phyloP scores from a whole-genome alignment of 1,284 basidiomycete genomes.

The Marasmius oreades region DNA sequence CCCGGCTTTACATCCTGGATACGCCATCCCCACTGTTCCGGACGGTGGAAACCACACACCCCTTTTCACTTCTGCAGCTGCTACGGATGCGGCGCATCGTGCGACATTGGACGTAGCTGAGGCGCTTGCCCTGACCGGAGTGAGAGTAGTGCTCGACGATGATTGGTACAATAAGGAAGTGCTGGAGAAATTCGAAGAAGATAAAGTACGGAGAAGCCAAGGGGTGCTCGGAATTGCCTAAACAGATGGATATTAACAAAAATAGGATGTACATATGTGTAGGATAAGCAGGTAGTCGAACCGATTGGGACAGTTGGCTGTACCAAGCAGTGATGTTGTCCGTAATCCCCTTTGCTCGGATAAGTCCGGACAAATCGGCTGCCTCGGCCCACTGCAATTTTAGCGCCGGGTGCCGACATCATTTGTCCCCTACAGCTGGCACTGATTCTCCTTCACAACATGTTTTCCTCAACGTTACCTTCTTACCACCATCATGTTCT shows the following conservation, averaged over 20 bases:
- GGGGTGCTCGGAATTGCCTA: background rate
- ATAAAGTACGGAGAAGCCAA: background rate
- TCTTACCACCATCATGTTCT: background rate
- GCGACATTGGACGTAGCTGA: constrained; percentile 54
- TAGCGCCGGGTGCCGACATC: too few species aligned
- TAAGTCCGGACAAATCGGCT: too few species aligned
- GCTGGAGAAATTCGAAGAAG: background rate
- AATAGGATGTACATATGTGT: too few species aligned
- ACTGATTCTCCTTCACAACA: background rate
- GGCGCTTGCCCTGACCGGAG: constrained; percentile 55
- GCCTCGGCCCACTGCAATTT: too few species aligned
- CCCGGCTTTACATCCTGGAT: constrained; percentile 45
- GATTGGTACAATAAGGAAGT: constrained; percentile 34
- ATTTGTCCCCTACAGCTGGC: too few species aligned
- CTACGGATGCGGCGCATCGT: constrained; percentile 51
- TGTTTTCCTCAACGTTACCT: background rate
- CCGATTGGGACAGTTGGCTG: too few species aligned
- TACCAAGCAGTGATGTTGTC: too few species aligned
- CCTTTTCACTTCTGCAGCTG: constrained; percentile 52
- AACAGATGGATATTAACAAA: too few species aligned
- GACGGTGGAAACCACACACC: constrained; percentile 65
- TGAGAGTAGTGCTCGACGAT: constrained; percentile 54
- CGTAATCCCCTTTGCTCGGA: too few species aligned
- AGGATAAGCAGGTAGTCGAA: too few species aligned
- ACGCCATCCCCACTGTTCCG: constrained; percentile 51